Evolutionary conservation across 306 rosid species (phyloP).

Genomic region (Vigna nakashimae): DNA sequence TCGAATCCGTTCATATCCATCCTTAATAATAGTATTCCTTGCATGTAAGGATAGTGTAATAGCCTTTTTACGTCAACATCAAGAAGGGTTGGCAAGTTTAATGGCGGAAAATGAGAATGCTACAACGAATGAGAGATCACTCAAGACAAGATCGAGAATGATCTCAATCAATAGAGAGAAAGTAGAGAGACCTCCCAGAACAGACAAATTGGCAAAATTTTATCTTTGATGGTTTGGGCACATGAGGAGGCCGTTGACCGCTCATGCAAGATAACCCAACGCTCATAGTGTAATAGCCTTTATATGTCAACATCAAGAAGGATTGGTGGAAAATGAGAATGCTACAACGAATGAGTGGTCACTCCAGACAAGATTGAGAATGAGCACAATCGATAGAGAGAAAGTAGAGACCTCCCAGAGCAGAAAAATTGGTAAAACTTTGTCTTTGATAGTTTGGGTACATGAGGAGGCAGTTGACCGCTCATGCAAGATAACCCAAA

Average conservation of each 20-base stretch:
- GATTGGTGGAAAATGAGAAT: neutral
- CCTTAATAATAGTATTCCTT: too few species aligned
- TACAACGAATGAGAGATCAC: neutral
- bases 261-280: neutral
- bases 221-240: neutral
- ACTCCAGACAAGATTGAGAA: neutral
- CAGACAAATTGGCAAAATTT: neutral
- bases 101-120: neutral
- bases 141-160: neutral
- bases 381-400: neutral
- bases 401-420: constrained; percentile 2
- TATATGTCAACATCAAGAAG: neutral
- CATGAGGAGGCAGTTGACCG: neutral
- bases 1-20: too few species aligned
- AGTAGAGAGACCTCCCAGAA: neutral
- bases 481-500: neutral
- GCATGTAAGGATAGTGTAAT: too few species aligned
- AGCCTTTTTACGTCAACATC: neutral
- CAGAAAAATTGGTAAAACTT: constrained; percentile 6
- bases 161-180: neutral
- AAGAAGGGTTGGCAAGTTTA: neutral
- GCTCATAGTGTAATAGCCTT: neutral
- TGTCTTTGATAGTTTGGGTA: neutral
- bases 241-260: neutral
- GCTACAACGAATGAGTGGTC: neutral